A percentile compares a stretch with the other conserved stretches of the same genome.
phyloP scores from a whole-genome alignment of 768 basidiomycete genomes.

The Naematelia aurantialba region DNA sequence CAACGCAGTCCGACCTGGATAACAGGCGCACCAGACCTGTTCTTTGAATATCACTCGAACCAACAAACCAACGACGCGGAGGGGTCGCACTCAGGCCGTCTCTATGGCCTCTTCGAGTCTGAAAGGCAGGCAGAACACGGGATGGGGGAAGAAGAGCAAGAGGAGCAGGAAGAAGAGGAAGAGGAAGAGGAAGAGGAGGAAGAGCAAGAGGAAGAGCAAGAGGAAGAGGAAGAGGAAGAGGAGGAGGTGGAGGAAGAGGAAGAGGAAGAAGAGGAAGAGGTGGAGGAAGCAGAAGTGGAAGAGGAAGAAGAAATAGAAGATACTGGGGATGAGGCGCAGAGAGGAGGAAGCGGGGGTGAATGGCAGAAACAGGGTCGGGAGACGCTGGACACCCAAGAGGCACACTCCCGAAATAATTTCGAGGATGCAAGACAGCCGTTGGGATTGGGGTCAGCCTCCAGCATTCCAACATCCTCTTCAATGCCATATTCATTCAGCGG shows the following conservation, averaged over 20 bases:
- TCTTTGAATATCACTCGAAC: no score
- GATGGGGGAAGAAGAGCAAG: slow-evolving; percentile 8
- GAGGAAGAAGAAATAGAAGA: background rate
- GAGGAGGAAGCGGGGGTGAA: no score
- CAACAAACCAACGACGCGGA: no score
- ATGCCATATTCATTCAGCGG: background rate
- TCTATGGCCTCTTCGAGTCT: slow-evolving; percentile 2
- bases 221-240: slow-evolving; percentile 6
- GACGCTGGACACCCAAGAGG: no score
- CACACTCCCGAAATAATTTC: background rate
- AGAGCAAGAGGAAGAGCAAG: slow-evolving; percentile 1
- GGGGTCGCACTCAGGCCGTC: no score
- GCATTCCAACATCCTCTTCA: background rate
- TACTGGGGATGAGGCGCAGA: no score
- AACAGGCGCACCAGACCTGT: no score
- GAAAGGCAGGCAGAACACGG: slow-evolving; percentile 2
- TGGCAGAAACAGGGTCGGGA: no score
- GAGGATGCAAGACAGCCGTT: background rate
- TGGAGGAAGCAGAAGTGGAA: slow-evolving; percentile 5
- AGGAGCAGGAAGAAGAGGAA: slow-evolving; percentile 7
- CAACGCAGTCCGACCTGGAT: no score
- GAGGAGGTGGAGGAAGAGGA: slow-evolving; percentile 10
- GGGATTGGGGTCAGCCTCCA: background rate
- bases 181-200: slow-evolving; percentile 13
- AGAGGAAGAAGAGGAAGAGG: slow-evolving; percentile 14